A percentile compares a stretch with the other conserved stretches of the same genome.
Evolutionary conservation across 306 rosid genomes (phyloP).

Genomic region (Vigna unguiculata): DNA sequence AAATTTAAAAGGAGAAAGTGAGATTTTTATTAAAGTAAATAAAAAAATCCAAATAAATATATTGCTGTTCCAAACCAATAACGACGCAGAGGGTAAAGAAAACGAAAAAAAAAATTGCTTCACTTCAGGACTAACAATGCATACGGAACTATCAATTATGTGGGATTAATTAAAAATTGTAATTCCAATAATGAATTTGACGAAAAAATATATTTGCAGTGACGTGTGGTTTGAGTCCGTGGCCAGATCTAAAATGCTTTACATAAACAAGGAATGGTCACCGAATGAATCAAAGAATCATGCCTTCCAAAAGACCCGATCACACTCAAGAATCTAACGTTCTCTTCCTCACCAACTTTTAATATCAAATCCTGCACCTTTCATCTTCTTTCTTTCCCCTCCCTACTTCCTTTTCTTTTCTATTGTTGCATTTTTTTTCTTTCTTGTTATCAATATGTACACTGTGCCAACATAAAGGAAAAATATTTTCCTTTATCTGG

Average conservation of each 20-base stretch:
- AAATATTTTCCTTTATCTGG: conserved; percentile 12
- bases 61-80: not conserved
- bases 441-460: conserved; percentile 43
- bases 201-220: not conserved
- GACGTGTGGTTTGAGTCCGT: not conserved
- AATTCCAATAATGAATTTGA: conserved; percentile 15
- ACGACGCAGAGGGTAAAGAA: not conserved
- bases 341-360: conserved; percentile 41
- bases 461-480: conserved; percentile 27
- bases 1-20: no score
- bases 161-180: conserved; percentile 23
- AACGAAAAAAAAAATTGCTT: not conserved
- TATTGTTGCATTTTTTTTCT: no score
- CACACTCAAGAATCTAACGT: conserved; percentile 31
- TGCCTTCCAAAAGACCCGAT: conserved; percentile 36
- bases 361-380: conserved; percentile 33
- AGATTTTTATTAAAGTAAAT: no score
- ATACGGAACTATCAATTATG: not conserved
- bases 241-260: conserved; percentile 2
- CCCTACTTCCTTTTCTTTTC: not conserved
- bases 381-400: not conserved
- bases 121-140: conserved; percentile 1
- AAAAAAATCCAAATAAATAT: not conserved
- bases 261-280: conserved; percentile 18
- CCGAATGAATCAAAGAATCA: conserved; percentile 43